phyloP scores from a whole-genome alignment of 1,284 basidiomycete species.

The Cerrena zonata region DNA sequence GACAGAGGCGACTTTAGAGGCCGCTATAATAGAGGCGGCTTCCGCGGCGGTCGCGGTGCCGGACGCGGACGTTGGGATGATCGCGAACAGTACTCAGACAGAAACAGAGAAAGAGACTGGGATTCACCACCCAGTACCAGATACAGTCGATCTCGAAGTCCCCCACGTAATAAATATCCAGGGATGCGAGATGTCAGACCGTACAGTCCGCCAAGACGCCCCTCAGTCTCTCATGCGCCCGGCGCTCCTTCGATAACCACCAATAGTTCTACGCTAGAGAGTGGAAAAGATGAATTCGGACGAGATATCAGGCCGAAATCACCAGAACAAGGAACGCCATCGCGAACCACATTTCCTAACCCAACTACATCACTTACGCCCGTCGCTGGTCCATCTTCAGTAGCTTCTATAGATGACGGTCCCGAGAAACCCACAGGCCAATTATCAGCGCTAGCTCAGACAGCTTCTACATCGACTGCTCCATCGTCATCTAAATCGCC shows the following conservation, averaged over 20 bases:
- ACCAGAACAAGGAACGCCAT: conserved; percentile 23
- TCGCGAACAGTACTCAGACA: conserved; percentile 38
- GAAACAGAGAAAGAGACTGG: conserved; percentile 38
- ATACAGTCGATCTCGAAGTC: conserved; percentile 68
- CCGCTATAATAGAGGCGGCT: conserved; percentile 37
- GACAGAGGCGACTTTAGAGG: conserved; percentile 44
- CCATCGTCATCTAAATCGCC: conserved; percentile 1
- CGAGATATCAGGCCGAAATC: conserved; percentile 59
- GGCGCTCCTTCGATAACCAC: conserved; percentile 8
- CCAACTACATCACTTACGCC: conserved; percentile 8
- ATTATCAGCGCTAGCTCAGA: not conserved
- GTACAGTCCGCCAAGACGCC: conserved; percentile 51
- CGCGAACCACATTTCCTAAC: conserved; percentile 7
- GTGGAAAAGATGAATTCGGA: conserved; percentile 73
- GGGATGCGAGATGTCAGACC: conserved; percentile 42
- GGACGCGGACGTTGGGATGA: conserved; percentile 40
- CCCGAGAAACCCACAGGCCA: not conserved
- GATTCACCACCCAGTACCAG: conserved; percentile 38
- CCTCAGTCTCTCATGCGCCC: conserved; percentile 24
- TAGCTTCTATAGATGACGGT: conserved; percentile 2
- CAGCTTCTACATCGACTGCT: conserved; percentile 8
- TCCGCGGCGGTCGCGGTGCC: conserved; percentile 42
- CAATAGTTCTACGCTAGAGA: conserved; percentile 14
- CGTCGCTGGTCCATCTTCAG: conserved; percentile 6
- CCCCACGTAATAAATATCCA: conserved; percentile 45